phyloP scores from a whole-genome alignment of 805 yeast species.

The Metschnikowia aberdeeniae region DNA sequence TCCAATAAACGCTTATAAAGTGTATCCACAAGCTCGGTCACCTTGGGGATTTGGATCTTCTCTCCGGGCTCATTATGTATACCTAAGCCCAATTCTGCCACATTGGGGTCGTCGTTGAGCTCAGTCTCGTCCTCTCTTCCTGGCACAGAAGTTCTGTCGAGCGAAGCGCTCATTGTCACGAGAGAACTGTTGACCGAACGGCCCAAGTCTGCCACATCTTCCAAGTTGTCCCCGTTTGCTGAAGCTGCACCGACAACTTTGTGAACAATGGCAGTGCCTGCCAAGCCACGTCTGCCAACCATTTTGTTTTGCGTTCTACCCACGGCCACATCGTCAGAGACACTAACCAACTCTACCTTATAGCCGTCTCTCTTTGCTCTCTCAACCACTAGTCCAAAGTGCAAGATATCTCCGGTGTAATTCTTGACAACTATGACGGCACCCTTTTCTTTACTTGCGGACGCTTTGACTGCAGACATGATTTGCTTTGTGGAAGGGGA shows the following conservation, averaged over 20 bases:
- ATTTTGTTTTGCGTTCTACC: conserved; percentile 85
- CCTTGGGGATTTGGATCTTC: conserved; percentile 65
- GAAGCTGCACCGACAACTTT: conserved; percentile 78
- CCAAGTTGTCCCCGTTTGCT: conserved; percentile 39
- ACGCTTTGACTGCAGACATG: conserved; percentile 61
- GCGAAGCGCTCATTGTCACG: conserved; percentile 85
- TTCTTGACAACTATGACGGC: conserved; percentile 80
- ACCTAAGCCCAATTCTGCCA: conserved; percentile 91
- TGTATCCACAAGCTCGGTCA: conserved; percentile 52
- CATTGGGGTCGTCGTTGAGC: conserved; percentile 46
- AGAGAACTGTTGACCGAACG: conserved; percentile 55
- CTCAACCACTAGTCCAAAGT: conserved; percentile 89
- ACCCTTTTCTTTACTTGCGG: conserved; percentile 50
- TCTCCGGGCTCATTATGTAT: conserved; percentile 95
- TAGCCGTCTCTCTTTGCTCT: conserved; percentile 77
- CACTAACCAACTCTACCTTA: conserved; percentile 66
- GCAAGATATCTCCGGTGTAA: conserved; percentile 91
- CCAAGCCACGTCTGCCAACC: conserved; percentile 93
- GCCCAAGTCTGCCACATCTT: conserved; percentile 57
- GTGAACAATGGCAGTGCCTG: conserved; percentile 87
- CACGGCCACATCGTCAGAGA: conserved; percentile 92
- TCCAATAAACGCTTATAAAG: conserved; percentile 63
- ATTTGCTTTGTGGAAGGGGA: conserved; percentile 94
- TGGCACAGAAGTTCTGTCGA: conserved; percentile 88
- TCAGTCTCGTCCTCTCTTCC: conserved; percentile 53